Evolutionary conservation across 345 rosid genomes (phyloP).

Genomic region (Tarenaya hassleriana): DNA sequence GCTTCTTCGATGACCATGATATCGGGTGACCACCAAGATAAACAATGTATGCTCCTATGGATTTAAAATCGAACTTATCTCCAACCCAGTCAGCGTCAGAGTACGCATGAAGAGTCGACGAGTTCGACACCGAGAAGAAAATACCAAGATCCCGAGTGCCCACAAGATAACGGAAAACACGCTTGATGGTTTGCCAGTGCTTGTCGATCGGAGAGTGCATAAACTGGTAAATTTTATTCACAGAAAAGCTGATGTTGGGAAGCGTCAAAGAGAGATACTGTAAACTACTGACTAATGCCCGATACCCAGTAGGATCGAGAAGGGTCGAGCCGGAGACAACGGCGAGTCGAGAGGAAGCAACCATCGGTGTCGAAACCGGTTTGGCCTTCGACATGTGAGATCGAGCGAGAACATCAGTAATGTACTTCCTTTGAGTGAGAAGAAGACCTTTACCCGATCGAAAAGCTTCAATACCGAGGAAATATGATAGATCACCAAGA

Average conservation of each 20-base stretch:
- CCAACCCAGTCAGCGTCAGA: too few relatives aligned
- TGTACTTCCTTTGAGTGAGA: neutral
- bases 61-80: too few relatives aligned
- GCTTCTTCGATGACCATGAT: too few relatives aligned
- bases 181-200: neutral
- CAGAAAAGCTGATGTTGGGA: neutral
- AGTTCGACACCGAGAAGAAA: too few relatives aligned
- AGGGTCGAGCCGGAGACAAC: neutral
- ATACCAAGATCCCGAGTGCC: neutral
- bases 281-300: neutral
- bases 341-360: neutral
- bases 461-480: neutral
- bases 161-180: neutral
- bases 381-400: neutral
- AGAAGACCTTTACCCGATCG: neutral
- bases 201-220: neutral
- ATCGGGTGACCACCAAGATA: too few relatives aligned
- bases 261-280: neutral
- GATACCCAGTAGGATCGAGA: neutral
- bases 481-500: neutral
- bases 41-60: too few relatives aligned
- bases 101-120: too few relatives aligned
- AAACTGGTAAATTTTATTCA: neutral
- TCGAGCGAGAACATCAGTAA: neutral
- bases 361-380: neutral